phyloP scores from a whole-genome alignment of 225 moss, liverwort and hornwort species.

The Pleurozium schreberi region DNA sequence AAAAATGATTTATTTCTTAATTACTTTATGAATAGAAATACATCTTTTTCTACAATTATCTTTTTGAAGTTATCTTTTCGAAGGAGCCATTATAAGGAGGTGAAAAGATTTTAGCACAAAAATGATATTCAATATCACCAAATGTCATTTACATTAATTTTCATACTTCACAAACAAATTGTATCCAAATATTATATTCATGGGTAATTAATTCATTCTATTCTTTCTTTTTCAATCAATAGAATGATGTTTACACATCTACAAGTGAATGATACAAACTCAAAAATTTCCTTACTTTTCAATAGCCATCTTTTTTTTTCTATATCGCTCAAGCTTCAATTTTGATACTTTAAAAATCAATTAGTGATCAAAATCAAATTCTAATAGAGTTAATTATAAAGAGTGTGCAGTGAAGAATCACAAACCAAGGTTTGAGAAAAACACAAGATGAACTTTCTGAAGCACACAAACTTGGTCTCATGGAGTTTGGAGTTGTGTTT shows the following conservation, averaged over 20 bases:
- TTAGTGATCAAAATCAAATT: not conserved
- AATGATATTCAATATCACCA: not conserved
- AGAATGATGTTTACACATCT: not conserved
- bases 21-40: not conserved
- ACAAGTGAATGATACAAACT: not conserved
- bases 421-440: rapidly evolving
- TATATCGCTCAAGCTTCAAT: not conserved
- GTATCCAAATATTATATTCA: not conserved
- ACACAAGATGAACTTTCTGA: rapidly evolving
- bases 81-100: not conserved
- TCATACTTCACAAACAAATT: not conserved
- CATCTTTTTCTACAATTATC: no score
- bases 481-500: not conserved
- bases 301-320: rapidly evolving
- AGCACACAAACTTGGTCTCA: rapidly evolving
- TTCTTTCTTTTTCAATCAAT: not conserved
- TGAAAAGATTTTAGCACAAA: not conserved
- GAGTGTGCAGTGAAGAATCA: not conserved
- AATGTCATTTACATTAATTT: no score
- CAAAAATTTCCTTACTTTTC: not conserved
- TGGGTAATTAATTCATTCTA: rapidly evolving
- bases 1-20: no score
- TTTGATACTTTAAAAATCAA: no score
- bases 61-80: not conserved
- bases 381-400: no score